Evolutionary conservation across 495 filamentous ascomycete genomes (phyloP), one percentile per base, ranked within the genome.

Genomic region (Peziza echinospora): DNA sequence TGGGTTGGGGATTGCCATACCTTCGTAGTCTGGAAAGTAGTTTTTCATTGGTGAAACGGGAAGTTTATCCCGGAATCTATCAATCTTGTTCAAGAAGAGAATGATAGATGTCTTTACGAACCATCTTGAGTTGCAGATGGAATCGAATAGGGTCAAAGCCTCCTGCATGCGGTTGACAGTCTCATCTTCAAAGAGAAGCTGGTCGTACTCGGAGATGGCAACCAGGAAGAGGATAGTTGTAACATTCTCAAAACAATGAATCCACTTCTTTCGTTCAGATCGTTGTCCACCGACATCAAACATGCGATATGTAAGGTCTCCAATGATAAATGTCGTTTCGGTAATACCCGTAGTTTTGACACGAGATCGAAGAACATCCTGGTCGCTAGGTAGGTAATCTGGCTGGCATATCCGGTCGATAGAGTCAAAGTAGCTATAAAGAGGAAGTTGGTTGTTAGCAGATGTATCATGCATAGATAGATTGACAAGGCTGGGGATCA

Each of bases 201-300:
- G 89, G 62, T 97, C 89, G 71, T 97, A 97, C 62, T 93, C 89
- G 57, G 89, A 96, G 62, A 97, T 97, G 63, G 89, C 89, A 47
- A 96, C 89, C 47, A 97, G 66, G 77, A 97, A 97, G 26, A 97
- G 80, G 55, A 97, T 93, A 16, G 89, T 93, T 41, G 87, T 93
- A 59, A 97, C 89, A 57, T 97, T 96, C 69, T 97, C 89, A 67
- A 97, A 97, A 70, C 87, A 93, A 69, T 99, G 89, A 49, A 99
- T 99, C 89, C 89, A 99, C 78, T 99, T 99, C 80, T 99, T 99
- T 53, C 89, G 81, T 65, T 99, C 89, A 1, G 91, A 96, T 55
- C 89, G 80, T 66, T 96, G 89, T 57, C 89, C 89, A 71, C 89
- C 89, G 25, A 99, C 89, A 62, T 99, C 89, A 67, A 96, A 96